These are phyloP conservation scores for Coemansia brasiliensis DNA, from an alignment of 192 early-diverging fungal genomes.

Conservation along the genomic window DNA sequence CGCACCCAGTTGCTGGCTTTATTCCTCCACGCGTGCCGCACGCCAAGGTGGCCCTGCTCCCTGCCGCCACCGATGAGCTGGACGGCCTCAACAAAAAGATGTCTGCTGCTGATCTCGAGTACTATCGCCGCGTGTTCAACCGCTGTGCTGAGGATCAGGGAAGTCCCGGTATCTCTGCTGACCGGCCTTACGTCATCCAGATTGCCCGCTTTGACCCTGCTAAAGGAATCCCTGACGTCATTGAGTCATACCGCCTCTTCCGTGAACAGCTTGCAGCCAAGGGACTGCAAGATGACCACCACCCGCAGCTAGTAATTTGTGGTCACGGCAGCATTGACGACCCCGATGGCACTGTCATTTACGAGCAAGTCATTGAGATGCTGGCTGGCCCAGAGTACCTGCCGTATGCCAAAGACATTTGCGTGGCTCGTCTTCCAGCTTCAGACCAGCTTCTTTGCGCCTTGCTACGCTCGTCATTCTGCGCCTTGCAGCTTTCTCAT, in stretches of 20 bases:
- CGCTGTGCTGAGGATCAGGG: conserved; percentile 71
- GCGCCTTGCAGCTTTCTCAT: conserved; percentile 75
- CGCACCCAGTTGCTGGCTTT: conserved; percentile 75
- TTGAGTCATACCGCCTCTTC: conserved; percentile 68
- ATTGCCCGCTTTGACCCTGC: conserved; percentile 82
- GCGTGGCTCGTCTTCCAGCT: conserved; percentile 66
- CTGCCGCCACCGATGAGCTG: conserved; percentile 75
- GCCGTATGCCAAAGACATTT: conserved; percentile 58
- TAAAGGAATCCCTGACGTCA: conserved; percentile 76
- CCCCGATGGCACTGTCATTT: conserved; percentile 74
- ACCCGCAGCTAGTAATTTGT: conserved; percentile 73
- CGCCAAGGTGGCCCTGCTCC: conserved; percentile 65
- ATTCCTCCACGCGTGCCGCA: conserved; percentile 71
- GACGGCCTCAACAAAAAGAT: conserved; percentile 83
- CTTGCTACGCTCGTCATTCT: conserved; percentile 67
- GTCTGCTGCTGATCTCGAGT: conserved; percentile 54
- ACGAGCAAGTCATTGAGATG: conserved; percentile 57
- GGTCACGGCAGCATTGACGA: conserved; percentile 83
- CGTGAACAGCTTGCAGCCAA: conserved; percentile 58
- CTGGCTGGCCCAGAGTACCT: conserved; percentile 56
- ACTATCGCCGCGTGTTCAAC: conserved; percentile 79
- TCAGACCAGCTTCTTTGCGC: conserved; percentile 80
- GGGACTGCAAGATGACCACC: conserved; percentile 40
- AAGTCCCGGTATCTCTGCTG: conserved; percentile 56
- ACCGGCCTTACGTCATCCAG: conserved; percentile 78